These are phyloP conservation scores for Penicillium sp. DNA, from an alignment of 2,329 filamentous ascomycete genomes.

Conservation along the genomic window DNA sequence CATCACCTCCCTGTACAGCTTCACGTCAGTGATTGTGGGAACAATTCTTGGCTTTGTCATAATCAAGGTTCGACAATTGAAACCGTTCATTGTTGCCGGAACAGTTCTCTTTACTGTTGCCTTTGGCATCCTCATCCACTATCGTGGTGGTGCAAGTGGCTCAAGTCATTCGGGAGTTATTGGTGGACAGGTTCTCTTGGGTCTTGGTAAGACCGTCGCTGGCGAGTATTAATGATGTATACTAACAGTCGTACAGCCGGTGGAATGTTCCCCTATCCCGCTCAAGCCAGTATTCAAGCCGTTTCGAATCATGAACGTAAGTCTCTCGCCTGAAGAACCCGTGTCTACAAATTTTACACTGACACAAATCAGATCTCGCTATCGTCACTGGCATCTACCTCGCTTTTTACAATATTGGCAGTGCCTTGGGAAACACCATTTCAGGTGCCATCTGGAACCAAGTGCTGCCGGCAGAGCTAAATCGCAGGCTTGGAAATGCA, in stretches of 20 bases:
- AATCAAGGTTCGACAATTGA: slow-evolving; percentile 61
- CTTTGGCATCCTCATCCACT: slow-evolving; percentile 67
- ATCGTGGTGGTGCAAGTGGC: slow-evolving; percentile 56
- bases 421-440: slow-evolving; percentile 62
- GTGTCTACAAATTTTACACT: not conserved
- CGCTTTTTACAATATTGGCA: slow-evolving; percentile 66
- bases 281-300: slow-evolving; percentile 56
- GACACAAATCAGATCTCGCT: slow-evolving; percentile 47
- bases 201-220: slow-evolving; percentile 50
- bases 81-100: slow-evolving; percentile 65
- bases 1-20: slow-evolving; percentile 60
- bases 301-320: slow-evolving; percentile 54
- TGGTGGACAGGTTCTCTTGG: slow-evolving; percentile 64
- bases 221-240: fast-evolving
- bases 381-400: slow-evolving; percentile 67
- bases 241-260: slow-evolving; percentile 45
- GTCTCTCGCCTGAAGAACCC: slow-evolving; percentile 4
- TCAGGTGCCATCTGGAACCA: slow-evolving; percentile 68
- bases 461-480: slow-evolving; percentile 55
- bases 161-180: slow-evolving; percentile 61
- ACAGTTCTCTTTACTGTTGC: slow-evolving; percentile 66
- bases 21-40: slow-evolving; percentile 7
- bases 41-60: slow-evolving; percentile 59
- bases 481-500: slow-evolving; percentile 42
- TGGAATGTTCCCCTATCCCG: slow-evolving; percentile 62